A percentile compares a stretch with the other conserved stretches of the same genome.
Conservation (phyloP, 2,329 filamentous ascomycete species). For the Penicillium rolfsii region DNA sequence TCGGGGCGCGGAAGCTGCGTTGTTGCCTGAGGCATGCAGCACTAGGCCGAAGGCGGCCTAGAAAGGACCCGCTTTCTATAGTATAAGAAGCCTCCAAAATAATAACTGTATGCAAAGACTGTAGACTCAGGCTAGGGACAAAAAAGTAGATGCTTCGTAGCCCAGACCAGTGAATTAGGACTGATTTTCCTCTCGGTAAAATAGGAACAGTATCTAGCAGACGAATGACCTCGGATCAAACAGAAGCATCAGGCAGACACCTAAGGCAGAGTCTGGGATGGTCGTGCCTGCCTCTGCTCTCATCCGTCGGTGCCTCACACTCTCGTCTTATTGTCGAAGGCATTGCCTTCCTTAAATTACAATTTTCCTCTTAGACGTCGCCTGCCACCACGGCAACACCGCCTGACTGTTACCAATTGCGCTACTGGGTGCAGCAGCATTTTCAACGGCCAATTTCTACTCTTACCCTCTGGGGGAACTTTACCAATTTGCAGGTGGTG, state of each 20-base stretch:
- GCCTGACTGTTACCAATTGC: not conserved
- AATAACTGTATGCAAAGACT: not conserved
- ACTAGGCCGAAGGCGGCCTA: conserved; percentile 14
- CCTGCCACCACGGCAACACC: not conserved
- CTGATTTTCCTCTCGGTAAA: not conserved
- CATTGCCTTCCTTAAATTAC: not conserved
- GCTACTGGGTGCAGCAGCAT: not conserved
- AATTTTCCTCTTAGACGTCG: not conserved
- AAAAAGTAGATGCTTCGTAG: not conserved
- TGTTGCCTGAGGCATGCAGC: conserved; percentile 22
- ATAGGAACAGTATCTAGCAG: not conserved
- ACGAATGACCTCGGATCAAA: not conserved
- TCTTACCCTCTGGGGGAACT: not conserved
- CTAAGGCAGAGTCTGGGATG: not conserved
- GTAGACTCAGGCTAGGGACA: not conserved
- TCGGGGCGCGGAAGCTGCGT: conserved; percentile 24
- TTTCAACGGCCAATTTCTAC: not conserved
- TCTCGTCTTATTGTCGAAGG: not conserved
- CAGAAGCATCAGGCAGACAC: not conserved
- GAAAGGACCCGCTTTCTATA: not conserved
- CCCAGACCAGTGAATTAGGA: not conserved
- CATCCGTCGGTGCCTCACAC: not conserved
- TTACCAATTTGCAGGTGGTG: not conserved
- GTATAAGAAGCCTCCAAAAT: not conserved
- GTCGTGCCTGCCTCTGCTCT: conserved; percentile 1